Evolutionary conservation across 1,284 basidiomycete species (phyloP).

Genomic region (Pisolithus thermaeus): DNA sequence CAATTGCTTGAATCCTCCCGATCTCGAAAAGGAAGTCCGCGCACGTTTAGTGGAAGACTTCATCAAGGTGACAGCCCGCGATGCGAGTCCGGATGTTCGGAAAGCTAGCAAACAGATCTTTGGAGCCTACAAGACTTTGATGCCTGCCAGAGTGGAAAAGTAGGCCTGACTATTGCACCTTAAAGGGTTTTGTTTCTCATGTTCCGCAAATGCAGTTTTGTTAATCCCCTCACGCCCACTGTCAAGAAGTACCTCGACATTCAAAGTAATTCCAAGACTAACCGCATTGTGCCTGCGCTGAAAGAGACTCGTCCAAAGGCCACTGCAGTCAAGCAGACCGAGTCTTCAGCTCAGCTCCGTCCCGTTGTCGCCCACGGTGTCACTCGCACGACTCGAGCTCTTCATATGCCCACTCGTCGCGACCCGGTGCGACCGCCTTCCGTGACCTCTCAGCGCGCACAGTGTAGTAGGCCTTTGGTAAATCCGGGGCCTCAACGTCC

Average conservation of each 20-base stretch:
- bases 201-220: slow-evolving; percentile 41
- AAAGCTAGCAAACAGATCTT: slow-evolving; percentile 66
- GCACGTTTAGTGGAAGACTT: slow-evolving; percentile 64
- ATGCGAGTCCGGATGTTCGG: slow-evolving; percentile 74
- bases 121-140: slow-evolving; percentile 65
- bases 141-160: slow-evolving; percentile 64
- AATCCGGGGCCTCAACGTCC: slow-evolving; percentile 25
- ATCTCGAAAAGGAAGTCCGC: slow-evolving; percentile 61
- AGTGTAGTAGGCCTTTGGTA: slow-evolving; percentile 3
- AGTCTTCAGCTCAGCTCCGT: slow-evolving; percentile 2
- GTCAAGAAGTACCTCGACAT: slow-evolving; percentile 76
- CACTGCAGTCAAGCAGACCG: slow-evolving; percentile 17
- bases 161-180: slow-evolving; percentile 31
- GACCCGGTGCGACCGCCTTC: slow-evolving; percentile 1
- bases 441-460: slow-evolving; percentile 6
- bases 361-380: not conserved
- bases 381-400: not conserved
- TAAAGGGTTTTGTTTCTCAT: not conserved
- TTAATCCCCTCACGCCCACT: slow-evolving; percentile 67
- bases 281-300: not conserved
- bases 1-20: slow-evolving; percentile 70
- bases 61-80: slow-evolving; percentile 62
- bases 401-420: not conserved
- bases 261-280: slow-evolving; percentile 24
- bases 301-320: slow-evolving; percentile 17